phyloP scores from a whole-genome alignment of 169 alveolate genomes.

The Amoebophrya sp. region DNA sequence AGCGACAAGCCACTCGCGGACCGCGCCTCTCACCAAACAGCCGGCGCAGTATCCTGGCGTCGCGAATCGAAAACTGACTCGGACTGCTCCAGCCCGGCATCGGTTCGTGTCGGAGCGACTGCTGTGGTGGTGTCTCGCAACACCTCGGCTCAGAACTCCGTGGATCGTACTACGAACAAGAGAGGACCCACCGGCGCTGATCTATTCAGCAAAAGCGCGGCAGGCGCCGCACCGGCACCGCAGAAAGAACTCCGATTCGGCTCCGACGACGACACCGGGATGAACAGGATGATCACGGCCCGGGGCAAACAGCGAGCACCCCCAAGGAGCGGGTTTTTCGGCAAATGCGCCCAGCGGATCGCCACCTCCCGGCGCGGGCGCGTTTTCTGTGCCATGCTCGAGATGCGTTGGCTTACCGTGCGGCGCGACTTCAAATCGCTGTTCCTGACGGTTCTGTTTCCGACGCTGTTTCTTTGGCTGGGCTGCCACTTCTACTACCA shows the following conservation, averaged over 20 bases:
- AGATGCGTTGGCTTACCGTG: background rate
- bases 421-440: background rate
- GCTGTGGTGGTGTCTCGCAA: no score
- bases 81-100: no score
- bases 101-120: no score
- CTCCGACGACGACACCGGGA: background rate
- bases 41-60: no score
- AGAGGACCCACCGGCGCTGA: background rate
- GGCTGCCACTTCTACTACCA: background rate
- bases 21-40: no score
- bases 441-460: background rate
- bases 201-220: background rate
- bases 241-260: background rate
- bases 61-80: no score
- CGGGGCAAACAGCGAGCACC: background rate
- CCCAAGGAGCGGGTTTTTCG: background rate
- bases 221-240: background rate
- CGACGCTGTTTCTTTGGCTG: background rate
- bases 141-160: background rate
- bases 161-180: background rate
- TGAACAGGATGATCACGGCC: background rate
- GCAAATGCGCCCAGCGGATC: background rate
- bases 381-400: background rate
- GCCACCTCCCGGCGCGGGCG: background rate
- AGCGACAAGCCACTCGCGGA: no score